A percentile compares a stretch with the other conserved stretches of the same genome.
phyloP scores from a whole-genome alignment of 257 asterid species.

The Penstemon eatonii region DNA sequence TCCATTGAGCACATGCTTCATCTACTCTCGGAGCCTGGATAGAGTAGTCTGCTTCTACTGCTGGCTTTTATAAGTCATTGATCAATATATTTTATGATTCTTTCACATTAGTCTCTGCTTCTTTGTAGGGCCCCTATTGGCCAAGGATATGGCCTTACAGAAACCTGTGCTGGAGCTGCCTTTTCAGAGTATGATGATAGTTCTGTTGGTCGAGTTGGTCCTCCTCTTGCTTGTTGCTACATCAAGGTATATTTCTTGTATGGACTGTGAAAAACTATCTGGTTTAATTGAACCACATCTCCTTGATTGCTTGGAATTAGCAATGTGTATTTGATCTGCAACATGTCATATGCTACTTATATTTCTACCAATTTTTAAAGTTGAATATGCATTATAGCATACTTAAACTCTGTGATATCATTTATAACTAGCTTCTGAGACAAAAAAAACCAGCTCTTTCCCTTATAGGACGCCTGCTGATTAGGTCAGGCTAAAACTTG shows the following conservation, averaged over 20 bases:
- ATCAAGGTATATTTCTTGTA: slow-evolving; percentile 62
- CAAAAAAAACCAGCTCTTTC: slow-evolving; percentile 2
- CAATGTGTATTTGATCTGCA: slow-evolving; percentile 8
- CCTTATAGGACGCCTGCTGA: neutral
- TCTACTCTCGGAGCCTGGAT: slow-evolving; percentile 4
- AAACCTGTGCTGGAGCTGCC: slow-evolving; percentile 92
- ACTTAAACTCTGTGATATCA: neutral
- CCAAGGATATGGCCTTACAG: slow-evolving; percentile 95
- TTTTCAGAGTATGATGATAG: slow-evolving; percentile 83
- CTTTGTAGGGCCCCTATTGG: slow-evolving; percentile 81
- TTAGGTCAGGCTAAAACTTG: no score
- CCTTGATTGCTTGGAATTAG: slow-evolving; percentile 12
- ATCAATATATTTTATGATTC: slow-evolving; percentile 1
- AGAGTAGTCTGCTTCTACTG: slow-evolving; percentile 17
- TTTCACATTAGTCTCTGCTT: slow-evolving; percentile 13
- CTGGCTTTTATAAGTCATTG: slow-evolving; percentile 14
- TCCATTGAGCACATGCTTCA: neutral
- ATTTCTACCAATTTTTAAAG: slow-evolving; percentile 14
- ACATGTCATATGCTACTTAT: slow-evolving; percentile 13
- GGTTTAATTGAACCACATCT: slow-evolving; percentile 5
- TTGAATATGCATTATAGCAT: neutral
- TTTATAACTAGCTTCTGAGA: slow-evolving; percentile 19
- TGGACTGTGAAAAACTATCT: neutral
- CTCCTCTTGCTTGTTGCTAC: slow-evolving; percentile 90
- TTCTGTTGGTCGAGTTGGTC: slow-evolving; percentile 94